Conservation (phyloP, 805 yeast genomes). For the Saturnispora saitoi region DNA sequence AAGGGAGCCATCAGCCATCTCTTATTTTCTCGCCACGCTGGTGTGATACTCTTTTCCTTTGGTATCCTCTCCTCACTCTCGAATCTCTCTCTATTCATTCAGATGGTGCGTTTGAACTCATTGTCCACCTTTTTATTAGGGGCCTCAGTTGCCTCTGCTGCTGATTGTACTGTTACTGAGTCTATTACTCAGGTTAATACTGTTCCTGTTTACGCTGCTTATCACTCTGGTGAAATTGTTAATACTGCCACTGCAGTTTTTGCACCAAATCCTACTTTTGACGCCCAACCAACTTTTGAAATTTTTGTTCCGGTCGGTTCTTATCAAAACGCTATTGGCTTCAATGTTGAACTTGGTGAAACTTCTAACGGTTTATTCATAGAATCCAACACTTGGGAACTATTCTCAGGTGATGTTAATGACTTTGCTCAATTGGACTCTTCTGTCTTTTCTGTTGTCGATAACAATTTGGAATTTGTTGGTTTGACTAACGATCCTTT, state of each 20-base stretch:
- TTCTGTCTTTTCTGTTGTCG: slow-evolving; percentile 3
- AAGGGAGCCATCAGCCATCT: not conserved
- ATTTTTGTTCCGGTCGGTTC: slow-evolving; percentile 14
- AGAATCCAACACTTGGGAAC: not conserved
- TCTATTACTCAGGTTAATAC: slow-evolving; percentile 9
- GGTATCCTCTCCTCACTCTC: not conserved
- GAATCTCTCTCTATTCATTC: not conserved
- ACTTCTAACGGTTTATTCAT: slow-evolving; percentile 3
- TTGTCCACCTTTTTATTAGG: not conserved
- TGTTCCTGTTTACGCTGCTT: slow-evolving; percentile 11
- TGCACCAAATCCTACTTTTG: slow-evolving; percentile 10
- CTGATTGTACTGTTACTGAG: slow-evolving; percentile 3
- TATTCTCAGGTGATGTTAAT: slow-evolving; percentile 12
- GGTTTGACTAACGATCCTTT: slow-evolving; percentile 14
- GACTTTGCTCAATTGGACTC: slow-evolving; percentile 10
- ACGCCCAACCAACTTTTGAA: slow-evolving; percentile 13
- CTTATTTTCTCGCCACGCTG: not conserved
- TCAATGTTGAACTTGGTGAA: slow-evolving; percentile 4
- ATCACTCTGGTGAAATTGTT: slow-evolving; percentile 14
- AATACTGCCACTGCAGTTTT: slow-evolving; percentile 13
- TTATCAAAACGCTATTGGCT: slow-evolving; percentile 7
- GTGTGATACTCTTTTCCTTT: not conserved
- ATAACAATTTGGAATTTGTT: slow-evolving; percentile 7
- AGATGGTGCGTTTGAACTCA: not conserved
- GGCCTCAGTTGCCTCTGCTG: not conserved